Evolutionary conservation across 352 stramenopile species (phyloP), one percentile per base, ranked within the genome.

Genomic region (Saprolegnia parasitica): DNA sequence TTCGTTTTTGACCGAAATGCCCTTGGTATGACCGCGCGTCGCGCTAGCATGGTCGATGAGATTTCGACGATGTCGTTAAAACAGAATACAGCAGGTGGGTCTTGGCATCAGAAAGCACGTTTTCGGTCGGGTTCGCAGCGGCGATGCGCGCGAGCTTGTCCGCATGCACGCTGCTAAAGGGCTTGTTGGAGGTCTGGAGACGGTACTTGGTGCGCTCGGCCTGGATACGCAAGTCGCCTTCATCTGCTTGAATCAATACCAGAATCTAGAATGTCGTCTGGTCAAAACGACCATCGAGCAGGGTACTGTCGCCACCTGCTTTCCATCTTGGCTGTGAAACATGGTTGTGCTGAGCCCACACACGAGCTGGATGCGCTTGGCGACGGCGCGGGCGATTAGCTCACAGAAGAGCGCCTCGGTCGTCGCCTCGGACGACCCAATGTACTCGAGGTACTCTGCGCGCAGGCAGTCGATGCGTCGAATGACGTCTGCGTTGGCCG

Each of bases 271-370:
- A 40, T 45, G n/a, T 18, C 16, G n/a, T 57, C 16, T 32, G n/a
- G 32, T 21, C 32, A 42, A 18, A 29, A 21, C 23, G 13, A 35
- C 42, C 20, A 46, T 46, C 39, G 39, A 15, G 8, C 8, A 24
- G 9, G 9, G 29, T 39, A 39, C 0, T 13, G 4, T 18, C 35
- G 49, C 3, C 21, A 76, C 72, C 61, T 90, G 83, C 39, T 93
- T 83, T 2, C 67, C 72, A 61, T 89, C 83, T 47, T 76, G 84
- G 54, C 81, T 91, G n/a, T 80, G 68, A 55, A 94, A 94, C 82
- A 94, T 87, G 57, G 82, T 80, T 67, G 84, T 91, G 20, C 80
- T 92, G 39, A 92, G 77, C 1, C 86, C 84, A 67, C 86, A 92
- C 39, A 83, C 84, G 11, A 94, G 75, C 73, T 91, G 82, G 23